phyloP scores from a whole-genome alignment of 495 filamentous ascomycete genomes.

The Neurospora africana region DNA sequence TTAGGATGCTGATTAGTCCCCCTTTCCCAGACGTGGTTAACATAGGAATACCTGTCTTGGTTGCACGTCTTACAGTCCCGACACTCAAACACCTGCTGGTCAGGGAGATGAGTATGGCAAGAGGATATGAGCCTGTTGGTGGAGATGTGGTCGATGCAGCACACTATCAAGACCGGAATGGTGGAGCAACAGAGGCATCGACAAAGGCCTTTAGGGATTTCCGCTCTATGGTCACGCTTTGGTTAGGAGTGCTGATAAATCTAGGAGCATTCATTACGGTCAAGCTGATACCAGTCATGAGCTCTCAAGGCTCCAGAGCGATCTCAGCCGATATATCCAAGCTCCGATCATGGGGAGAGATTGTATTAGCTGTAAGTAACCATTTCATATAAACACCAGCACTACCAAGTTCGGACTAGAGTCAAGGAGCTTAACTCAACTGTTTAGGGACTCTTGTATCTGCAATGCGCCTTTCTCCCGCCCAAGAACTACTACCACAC shows the following conservation, averaged over 20 bases:
- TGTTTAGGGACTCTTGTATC: constrained; percentile 11
- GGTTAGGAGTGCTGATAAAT: constrained; percentile 25
- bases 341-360: constrained; percentile 12
- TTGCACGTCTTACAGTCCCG: constrained; percentile 9
- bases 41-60: neutral
- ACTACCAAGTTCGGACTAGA: neutral
- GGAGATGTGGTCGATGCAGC: constrained; percentile 1
- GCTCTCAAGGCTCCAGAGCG: neutral
- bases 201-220: constrained; percentile 30
- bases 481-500: constrained; percentile 13
- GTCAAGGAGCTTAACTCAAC: neutral
- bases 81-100: neutral
- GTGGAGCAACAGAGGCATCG: constrained; percentile 39
- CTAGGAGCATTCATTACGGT: constrained; percentile 21
- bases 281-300: constrained; percentile 7
- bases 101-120: neutral
- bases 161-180: constrained; percentile 44
- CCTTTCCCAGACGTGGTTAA: constrained; percentile 3
- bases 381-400: neutral
- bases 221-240: constrained; percentile 25
- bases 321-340: neutral
- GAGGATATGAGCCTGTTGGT: neutral
- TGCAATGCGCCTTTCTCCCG: constrained; percentile 21
- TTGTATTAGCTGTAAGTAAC: constrained; percentile 1
- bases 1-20: constrained; percentile 6